Conservation (phyloP, 2,329 filamentous ascomycete species). For the Botrytis fabae region DNA sequence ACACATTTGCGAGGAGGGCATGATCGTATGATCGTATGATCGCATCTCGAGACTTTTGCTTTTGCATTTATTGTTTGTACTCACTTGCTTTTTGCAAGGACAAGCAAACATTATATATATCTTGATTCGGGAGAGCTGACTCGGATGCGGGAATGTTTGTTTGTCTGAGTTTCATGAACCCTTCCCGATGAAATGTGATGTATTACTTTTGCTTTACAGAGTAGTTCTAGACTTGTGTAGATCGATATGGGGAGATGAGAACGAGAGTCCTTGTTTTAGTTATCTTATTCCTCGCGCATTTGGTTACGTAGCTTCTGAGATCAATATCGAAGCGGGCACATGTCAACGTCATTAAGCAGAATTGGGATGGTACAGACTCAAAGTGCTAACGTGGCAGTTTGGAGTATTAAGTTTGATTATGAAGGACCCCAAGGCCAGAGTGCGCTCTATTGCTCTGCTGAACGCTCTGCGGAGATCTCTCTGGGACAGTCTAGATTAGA, state of each 20-base stretch:
- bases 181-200: constrained; percentile 17
- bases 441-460: constrained; percentile 1
- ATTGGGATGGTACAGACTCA: not conserved
- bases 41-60: not conserved
- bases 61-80: constrained; percentile 6
- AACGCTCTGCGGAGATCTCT: constrained; percentile 11
- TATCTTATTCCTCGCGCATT: not conserved
- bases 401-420: constrained; percentile 4
- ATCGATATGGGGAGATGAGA: constrained; percentile 1
- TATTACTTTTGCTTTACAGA: not conserved
- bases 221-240: not conserved
- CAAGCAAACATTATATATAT: constrained; percentile 1
- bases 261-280: not conserved
- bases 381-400: constrained; percentile 14
- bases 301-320: not conserved
- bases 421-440: constrained; percentile 4
- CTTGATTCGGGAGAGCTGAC: constrained; percentile 11
- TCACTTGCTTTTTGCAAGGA: constrained; percentile 17
- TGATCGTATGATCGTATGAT: not conserved
- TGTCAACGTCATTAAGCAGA: not conserved
- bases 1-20: not conserved
- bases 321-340: not conserved
- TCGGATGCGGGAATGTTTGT: constrained; percentile 14
- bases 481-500: constrained; percentile 19
- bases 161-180: constrained; percentile 16